phyloP scores from a whole-genome alignment of 768 basidiomycete species.

The Exsudoporus frostii region DNA sequence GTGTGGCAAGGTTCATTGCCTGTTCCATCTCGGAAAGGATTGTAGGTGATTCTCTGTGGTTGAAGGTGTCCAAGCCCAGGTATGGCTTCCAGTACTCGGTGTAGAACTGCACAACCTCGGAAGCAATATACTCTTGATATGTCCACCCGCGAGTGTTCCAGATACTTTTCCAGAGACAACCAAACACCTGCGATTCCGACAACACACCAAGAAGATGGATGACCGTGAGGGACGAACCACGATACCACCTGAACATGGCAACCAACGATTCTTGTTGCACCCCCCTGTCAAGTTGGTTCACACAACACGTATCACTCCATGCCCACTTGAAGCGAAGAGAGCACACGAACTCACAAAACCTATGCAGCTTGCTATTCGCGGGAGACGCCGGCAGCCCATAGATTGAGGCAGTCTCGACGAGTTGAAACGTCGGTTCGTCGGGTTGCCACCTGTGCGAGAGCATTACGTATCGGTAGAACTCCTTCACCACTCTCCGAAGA shows the following conservation, averaged over 20 bases:
- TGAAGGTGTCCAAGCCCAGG: background rate
- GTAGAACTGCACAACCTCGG: slow-evolving; percentile 1
- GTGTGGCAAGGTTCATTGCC: too few species aligned
- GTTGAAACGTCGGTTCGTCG: background rate
- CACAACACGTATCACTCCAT: slow-evolving; percentile 10
- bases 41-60: slow-evolving; percentile 1
- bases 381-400: background rate
- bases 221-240: too few species aligned
- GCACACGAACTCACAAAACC: background rate
- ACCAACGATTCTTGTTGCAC: slow-evolving; percentile 3
- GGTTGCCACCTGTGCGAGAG: slow-evolving; percentile 1
- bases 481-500: too few species aligned
- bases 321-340: background rate
- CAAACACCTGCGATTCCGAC: too few species aligned
- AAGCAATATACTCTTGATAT: too few species aligned
- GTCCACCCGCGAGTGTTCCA: too few species aligned
- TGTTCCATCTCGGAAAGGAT: slow-evolving; percentile 3
- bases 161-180: too few species aligned
- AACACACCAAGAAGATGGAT: too few species aligned
- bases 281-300: background rate
- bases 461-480: too few species aligned
- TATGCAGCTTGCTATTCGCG: too few species aligned
- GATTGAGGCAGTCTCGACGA: background rate
- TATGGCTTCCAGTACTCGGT: slow-evolving; percentile 11
- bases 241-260: too few species aligned